Evolutionary conservation across 23 red algal genomes (phyloP), one percentile per base, ranked within the genome.

Genomic region (Gracilariopsis chorda): DNA sequence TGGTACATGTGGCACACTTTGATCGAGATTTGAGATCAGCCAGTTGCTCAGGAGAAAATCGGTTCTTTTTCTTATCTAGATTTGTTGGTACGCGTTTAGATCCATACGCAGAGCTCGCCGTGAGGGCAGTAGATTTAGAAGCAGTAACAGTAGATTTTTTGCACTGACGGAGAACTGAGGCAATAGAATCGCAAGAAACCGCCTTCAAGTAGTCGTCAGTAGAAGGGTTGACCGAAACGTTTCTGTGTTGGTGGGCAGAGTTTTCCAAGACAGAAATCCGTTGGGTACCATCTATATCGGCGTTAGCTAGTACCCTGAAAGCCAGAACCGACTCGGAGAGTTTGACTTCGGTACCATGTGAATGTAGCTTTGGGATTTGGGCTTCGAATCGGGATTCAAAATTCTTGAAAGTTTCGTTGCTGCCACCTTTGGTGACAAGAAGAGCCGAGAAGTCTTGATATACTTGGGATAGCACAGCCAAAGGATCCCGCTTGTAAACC

Each of bases 131-230:
- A n/a, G n/a, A n/a, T n/a, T n/a, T n/a, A n/a, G n/a, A n/a, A n/a
- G n/a, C n/a, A n/a, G n/a, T n/a, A n/a, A n/a, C n/a, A n/a, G n/a
- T n/a, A n/a, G n/a, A n/a, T n/a, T 55, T 55, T 3, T 84, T 29
- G 42, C 80, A 84, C 43, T 84, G 80, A 33, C 58, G 52, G 34
- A 67, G 4, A 19, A 84, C 80, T 42, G 8, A 24, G 4, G 80
- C 80, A 3, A 84, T 47, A 40, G 30, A 27, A 42, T 9, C 28
- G 51, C 65, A 84, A 35, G 56, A 45, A 36, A 84, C 80, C 4
- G 80, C 41, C 40, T 65, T 84, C 44, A 84, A 40, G 6, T 64
- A 65, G 21, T 45, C 55, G 58, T 84, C 80, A 84, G 80, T 84
- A 27, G 80, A 67, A 46, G 62, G 53, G 47, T 13, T 46, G 25